phyloP scores from a whole-genome alignment of 257 asterid species.

The Scutellaria barbata region DNA sequence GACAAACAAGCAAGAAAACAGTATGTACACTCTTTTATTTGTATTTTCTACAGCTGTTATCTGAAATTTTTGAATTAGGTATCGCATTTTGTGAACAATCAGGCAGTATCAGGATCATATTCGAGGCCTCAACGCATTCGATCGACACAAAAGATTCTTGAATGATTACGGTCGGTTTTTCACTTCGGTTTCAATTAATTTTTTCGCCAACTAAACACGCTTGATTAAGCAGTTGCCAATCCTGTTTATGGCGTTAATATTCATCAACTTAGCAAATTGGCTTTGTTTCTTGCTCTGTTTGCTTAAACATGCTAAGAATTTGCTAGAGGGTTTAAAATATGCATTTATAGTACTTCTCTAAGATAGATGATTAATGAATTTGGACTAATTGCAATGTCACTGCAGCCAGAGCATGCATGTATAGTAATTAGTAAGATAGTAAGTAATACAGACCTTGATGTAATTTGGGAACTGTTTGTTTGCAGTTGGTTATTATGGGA shows the following conservation, averaged over 20 bases:
- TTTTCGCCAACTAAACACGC: slow-evolving; percentile 13
- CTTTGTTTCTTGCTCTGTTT: slow-evolving; percentile 7
- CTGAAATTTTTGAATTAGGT: slow-evolving; percentile 13
- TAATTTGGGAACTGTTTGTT: slow-evolving; percentile 22
- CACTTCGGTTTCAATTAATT: slow-evolving; percentile 18
- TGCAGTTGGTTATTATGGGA: slow-evolving; percentile 84
- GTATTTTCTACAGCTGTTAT: not conserved
- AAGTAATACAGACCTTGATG: not conserved
- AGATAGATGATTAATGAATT: slow-evolving; percentile 3
- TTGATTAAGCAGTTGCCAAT: not conserved
- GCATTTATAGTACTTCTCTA: slow-evolving; percentile 8
- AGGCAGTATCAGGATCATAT: slow-evolving; percentile 94
- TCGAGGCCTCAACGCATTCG: slow-evolving; percentile 95
- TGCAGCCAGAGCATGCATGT: not conserved
- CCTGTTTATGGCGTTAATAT: slow-evolving; percentile 1
- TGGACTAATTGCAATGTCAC: not conserved
- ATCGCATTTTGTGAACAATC: slow-evolving; percentile 27
- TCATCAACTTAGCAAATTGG: not conserved
- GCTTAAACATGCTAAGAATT: slow-evolving; percentile 28
- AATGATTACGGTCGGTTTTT: slow-evolving; percentile 71
- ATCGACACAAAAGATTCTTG: slow-evolving; percentile 91
- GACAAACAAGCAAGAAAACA: slow-evolving; percentile 84
- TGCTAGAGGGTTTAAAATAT: not conserved
- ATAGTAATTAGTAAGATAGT: not conserved
- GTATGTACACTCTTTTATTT: slow-evolving; percentile 37